Conservation (phyloP, 176 grass and related monocot species). For the Ampelocalamus luodianensis region DNA sequence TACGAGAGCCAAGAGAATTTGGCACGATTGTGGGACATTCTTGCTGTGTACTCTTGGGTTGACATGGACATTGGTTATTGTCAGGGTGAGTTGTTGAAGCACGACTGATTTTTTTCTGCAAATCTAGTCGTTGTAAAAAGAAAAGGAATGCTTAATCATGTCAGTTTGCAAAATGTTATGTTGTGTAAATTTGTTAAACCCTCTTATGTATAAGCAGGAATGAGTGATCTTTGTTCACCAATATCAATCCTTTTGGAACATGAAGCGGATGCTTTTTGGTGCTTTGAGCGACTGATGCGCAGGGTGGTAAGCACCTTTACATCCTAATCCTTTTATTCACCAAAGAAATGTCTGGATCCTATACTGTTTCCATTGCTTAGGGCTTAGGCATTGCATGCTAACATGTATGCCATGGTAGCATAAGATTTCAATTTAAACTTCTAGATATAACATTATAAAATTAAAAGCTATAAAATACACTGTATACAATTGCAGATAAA, state of each 20-base stretch:
- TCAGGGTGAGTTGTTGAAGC: constrained; percentile 66
- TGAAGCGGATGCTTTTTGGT: constrained; percentile 99
- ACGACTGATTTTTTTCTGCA: neutral
- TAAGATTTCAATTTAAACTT: constrained; percentile 9
- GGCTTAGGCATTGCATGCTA: constrained; percentile 5
- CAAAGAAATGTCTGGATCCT: neutral
- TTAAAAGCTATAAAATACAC: neutral
- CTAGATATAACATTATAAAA: neutral
- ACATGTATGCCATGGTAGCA: neutral
- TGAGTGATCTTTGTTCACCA: constrained; percentile 98
- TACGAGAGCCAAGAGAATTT: constrained; percentile 78
- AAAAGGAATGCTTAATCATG: neutral
- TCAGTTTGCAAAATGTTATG: constrained; percentile 20
- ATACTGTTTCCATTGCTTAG: constrained; percentile 13
- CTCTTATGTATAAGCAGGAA: constrained; percentile 65
- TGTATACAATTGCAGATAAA: constrained; percentile 1
- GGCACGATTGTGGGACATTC: constrained; percentile 89
- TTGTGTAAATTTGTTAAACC: constrained; percentile 34
- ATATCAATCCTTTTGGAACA: constrained; percentile 91
- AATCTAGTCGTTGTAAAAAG: neutral
- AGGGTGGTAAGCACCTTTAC: constrained; percentile 66
- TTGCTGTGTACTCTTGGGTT: constrained; percentile 92
- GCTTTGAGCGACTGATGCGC: constrained; percentile 97
- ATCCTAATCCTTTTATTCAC: constrained; percentile 18
- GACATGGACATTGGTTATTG: constrained; percentile 95